Evolutionary conservation across 2,329 filamentous ascomycete genomes (phyloP).

Genomic region (Aspergillus hortae): DNA sequence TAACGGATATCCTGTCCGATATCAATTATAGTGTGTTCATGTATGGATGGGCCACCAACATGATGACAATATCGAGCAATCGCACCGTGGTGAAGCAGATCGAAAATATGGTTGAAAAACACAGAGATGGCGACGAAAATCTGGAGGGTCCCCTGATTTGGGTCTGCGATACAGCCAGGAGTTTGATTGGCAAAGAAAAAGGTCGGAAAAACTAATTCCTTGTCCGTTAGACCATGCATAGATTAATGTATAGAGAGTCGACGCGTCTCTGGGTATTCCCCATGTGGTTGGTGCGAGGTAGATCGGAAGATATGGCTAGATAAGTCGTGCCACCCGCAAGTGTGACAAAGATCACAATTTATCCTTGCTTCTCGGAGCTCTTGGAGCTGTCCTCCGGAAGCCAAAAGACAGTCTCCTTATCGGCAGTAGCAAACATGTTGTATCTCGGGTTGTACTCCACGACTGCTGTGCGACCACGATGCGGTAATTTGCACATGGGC

Average conservation of each 20-base stretch:
- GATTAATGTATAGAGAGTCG: neutral
- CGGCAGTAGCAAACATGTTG: slow-evolving; percentile 87
- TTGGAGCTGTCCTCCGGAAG: slow-evolving; percentile 59
- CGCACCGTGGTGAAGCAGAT: slow-evolving; percentile 64
- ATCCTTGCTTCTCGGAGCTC: slow-evolving; percentile 30
- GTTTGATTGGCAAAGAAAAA: slow-evolving; percentile 65
- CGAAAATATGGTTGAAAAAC: slow-evolving; percentile 55
- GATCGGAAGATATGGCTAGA: neutral
- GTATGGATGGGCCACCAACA: slow-evolving; percentile 62
- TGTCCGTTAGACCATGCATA: slow-evolving; percentile 1
- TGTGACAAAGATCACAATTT: neutral
- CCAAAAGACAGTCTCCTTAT: slow-evolving; percentile 79
- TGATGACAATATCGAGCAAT: slow-evolving; percentile 70
- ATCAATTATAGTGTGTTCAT: slow-evolving; percentile 70
- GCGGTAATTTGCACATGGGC: slow-evolving; percentile 37
- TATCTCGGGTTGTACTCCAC: slow-evolving; percentile 86
- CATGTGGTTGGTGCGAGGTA: neutral
- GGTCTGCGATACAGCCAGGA: slow-evolving; percentile 62
- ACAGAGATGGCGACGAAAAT: slow-evolving; percentile 44
- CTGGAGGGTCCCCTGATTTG: slow-evolving; percentile 60
- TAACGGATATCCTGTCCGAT: slow-evolving; percentile 49
- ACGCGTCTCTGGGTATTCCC: neutral
- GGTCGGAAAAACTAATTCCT: slow-evolving; percentile 30
- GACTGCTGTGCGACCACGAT: slow-evolving; percentile 63
- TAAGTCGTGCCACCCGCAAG: neutral